Conservation (phyloP, 1,284 basidiomycete genomes). For the Tremellales sp. region DNA sequence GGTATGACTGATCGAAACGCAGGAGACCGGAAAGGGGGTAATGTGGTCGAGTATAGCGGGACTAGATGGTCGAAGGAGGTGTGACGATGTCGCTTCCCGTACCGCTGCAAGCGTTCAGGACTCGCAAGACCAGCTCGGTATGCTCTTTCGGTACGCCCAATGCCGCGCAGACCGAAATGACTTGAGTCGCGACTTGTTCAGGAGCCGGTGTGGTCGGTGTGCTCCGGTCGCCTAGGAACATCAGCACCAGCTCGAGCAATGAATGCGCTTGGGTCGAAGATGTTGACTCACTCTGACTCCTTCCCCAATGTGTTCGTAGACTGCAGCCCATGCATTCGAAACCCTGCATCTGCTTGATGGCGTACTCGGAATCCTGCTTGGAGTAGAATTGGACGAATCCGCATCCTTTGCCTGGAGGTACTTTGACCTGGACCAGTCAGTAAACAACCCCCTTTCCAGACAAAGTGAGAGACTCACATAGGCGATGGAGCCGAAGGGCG, state of each 20-base stretch:
- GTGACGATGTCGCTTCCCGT: too few species aligned
- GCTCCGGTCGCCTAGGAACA: too few species aligned
- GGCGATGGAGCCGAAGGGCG: constrained; percentile 84
- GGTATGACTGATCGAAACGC: too few species aligned
- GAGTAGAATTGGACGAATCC: constrained; percentile 92
- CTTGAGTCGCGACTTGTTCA: background rate
- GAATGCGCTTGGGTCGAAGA: background rate
- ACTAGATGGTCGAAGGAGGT: too few species aligned
- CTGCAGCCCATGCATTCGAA: constrained; percentile 87
- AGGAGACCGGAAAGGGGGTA: too few species aligned
- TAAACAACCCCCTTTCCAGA: background rate
- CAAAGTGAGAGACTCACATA: constrained; percentile 57
- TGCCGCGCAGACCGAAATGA: background rate
- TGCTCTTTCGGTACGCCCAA: background rate
- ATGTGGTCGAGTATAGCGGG: too few species aligned
- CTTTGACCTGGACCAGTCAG: constrained; percentile 68
- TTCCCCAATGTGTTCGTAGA: constrained; percentile 87
- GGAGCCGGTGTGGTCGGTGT: background rate
- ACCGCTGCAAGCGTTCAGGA: background rate
- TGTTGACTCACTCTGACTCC: constrained; percentile 71
- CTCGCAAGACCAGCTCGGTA: background rate
- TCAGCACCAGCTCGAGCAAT: too few species aligned
- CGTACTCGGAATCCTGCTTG: constrained; percentile 84
- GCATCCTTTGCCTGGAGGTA: constrained; percentile 90
- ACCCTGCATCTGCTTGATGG: constrained; percentile 94